A percentile compares a stretch with the other conserved stretches of the same genome.
phyloP scores from a whole-genome alignment of 805 yeast species.

The Spathaspora girioi region DNA sequence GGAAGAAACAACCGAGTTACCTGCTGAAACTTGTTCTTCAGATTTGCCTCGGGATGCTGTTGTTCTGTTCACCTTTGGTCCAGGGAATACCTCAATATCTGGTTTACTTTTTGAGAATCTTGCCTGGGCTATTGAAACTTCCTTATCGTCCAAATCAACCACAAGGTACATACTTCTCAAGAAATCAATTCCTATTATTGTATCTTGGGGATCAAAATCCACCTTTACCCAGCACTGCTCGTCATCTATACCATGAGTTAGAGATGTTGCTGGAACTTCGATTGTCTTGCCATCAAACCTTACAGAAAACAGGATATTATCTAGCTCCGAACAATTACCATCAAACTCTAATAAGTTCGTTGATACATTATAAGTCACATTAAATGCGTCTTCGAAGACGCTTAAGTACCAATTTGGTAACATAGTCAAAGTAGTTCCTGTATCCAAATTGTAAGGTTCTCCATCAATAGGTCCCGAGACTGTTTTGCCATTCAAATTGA shows the following conservation, averaged over 20 bases:
- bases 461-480: background rate
- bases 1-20: background rate
- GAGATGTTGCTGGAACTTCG: background rate
- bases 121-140: constrained; percentile 49
- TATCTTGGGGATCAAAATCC: background rate
- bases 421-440: background rate
- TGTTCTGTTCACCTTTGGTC: constrained; percentile 6
- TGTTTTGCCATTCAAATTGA: background rate
- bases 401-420: background rate
- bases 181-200: constrained; percentile 59
- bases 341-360: no score
- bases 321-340: background rate
- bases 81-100: constrained; percentile 36
- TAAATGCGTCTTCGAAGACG: background rate
- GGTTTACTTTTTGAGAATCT: constrained; percentile 20
- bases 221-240: background rate
- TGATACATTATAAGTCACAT: background rate
- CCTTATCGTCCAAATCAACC: constrained; percentile 54
- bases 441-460: background rate
- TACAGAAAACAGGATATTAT: background rate
- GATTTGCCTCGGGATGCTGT: constrained; percentile 36
- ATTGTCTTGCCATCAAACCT: background rate
- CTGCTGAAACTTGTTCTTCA: background rate
- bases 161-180: constrained; percentile 62
- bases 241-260: background rate